Percentiles rank a stretch among this genome's conserved stretches.
Conservation (phyloP, 306 rosid genomes). For the Cicer cuneatum region DNA sequence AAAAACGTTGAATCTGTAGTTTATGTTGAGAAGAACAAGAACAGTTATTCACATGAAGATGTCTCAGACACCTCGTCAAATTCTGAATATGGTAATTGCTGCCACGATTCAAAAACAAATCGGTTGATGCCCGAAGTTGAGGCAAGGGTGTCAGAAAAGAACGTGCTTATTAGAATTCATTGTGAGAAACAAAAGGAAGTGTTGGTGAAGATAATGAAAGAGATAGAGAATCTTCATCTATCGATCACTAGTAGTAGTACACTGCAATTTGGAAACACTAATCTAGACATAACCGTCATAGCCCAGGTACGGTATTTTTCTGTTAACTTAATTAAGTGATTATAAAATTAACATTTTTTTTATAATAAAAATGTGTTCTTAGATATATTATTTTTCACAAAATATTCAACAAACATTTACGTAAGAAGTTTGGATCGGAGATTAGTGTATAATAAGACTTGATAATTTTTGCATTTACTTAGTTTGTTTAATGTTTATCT, state of each 20-base stretch:
- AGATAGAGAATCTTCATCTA: constrained; percentile 59
- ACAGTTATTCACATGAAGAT: constrained; percentile 46
- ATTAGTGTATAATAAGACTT: too few relatives aligned
- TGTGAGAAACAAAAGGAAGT: constrained; percentile 50
- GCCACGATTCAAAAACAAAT: constrained; percentile 41
- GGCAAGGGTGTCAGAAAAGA: constrained; percentile 66
- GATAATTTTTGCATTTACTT: neutral
- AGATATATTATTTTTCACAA: too few relatives aligned
- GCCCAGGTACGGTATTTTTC: constrained; percentile 38
- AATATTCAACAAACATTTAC: too few relatives aligned
- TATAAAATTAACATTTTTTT: too few relatives aligned
- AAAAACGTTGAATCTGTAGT: constrained; percentile 59
- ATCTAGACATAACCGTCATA: constrained; percentile 48
- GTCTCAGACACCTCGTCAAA: constrained; percentile 47
- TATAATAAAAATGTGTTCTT: too few relatives aligned
- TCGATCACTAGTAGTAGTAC: constrained; percentile 52
- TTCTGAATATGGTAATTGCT: constrained; percentile 43
- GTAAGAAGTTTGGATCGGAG: too few relatives aligned
- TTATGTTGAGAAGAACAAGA: constrained; percentile 52
- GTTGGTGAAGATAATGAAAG: constrained; percentile 53
- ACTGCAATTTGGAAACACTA: constrained; percentile 64
- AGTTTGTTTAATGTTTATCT: neutral
- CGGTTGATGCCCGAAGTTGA: constrained; percentile 62
- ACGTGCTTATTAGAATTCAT: constrained; percentile 48
- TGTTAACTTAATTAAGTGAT: neutral